Conservation (phyloP, 192 early-diverging fungal species). For the Linnemannia elongata region DNA sequence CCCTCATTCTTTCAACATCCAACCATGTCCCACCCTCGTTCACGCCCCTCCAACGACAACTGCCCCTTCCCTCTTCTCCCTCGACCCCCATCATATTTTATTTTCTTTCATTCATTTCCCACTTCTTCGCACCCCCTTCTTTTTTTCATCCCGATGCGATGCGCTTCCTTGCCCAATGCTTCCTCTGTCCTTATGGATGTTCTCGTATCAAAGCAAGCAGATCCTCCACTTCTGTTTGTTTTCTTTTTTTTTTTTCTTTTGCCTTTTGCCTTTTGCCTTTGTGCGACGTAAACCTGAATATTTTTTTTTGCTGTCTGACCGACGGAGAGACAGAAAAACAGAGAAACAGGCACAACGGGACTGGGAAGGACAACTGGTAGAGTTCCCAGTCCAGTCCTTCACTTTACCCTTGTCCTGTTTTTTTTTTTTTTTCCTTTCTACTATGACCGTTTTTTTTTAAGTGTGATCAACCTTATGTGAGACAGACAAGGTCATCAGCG, state of each 20-base stretch:
- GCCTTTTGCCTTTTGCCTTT: not conserved
- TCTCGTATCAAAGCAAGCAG: not conserved
- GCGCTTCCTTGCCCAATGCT: not conserved
- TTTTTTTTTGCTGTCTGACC: not conserved
- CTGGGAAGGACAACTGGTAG: not conserved
- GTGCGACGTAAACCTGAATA: not conserved
- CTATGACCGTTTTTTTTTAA: not conserved
- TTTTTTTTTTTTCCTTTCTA: not conserved
- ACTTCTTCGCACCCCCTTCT: not conserved
- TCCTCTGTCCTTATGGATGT: not conserved
- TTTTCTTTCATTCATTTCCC: not conserved
- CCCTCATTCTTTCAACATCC: not conserved
- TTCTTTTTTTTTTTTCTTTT: not conserved
- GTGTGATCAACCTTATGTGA: no score
- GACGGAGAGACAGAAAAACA: not conserved
- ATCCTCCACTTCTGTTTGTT: not conserved
- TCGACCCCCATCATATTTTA: not conserved
- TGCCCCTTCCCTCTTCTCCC: not conserved
- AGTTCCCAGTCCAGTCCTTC: not conserved
- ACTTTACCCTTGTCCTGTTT: not conserved
- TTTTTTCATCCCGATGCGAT: not conserved
- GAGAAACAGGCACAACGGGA: not conserved
- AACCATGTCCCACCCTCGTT: not conserved
- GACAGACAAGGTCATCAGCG: no score
- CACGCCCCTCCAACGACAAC: not conserved